phyloP scores from a whole-genome alignment of 176 grass and related monocot genomes.

The Zea luxurians region DNA sequence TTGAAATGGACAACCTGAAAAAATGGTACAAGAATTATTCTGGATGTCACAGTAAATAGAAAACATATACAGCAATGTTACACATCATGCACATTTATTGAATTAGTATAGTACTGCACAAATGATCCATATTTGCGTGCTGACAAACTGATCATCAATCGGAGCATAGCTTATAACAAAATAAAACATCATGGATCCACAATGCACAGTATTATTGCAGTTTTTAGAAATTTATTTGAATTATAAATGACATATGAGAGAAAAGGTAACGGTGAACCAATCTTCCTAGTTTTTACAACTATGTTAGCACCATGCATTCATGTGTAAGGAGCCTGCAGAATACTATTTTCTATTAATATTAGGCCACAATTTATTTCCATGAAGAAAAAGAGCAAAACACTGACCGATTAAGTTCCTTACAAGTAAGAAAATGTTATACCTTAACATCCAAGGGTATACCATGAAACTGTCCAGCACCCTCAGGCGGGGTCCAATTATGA shows the following conservation, averaged over 20 bases:
- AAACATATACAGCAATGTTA: conserved; percentile 10
- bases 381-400: not conserved
- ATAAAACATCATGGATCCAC: not conserved
- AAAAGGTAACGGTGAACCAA: not conserved
- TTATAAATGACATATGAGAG: not conserved
- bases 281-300: not conserved
- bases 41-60: conserved; percentile 3
- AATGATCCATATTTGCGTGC: not conserved
- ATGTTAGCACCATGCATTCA: not conserved
- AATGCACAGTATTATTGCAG: not conserved
- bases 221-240: not conserved
- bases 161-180: not conserved
- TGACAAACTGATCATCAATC: not conserved
- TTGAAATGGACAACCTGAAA: conserved; percentile 88
- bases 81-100: not conserved
- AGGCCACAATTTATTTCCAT: not conserved
- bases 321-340: not conserved
- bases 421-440: conserved; percentile 47
- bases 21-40: conserved; percentile 23
- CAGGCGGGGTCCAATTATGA: conserved; percentile 95
- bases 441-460: conserved; percentile 98
- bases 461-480: conserved; percentile 90
- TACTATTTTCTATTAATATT: conserved; percentile 1
- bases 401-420: conserved; percentile 17
- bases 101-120: not conserved